These are phyloP conservation scores for Paramecium sonneborni DNA, from an alignment of 73 alveolate genomes.

Conservation along the genomic window DNA sequence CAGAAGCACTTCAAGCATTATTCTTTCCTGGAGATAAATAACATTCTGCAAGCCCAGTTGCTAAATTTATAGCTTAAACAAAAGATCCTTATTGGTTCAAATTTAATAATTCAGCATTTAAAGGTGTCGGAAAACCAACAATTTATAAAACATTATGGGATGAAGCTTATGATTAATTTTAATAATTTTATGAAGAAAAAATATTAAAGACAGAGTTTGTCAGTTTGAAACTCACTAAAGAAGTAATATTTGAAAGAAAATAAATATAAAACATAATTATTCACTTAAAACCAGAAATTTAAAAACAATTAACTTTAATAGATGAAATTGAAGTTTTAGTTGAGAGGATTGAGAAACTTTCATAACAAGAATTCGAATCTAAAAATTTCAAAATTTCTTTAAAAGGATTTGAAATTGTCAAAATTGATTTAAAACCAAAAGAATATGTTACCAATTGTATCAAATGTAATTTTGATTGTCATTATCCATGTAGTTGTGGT, in stretches of 20 bases:
- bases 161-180: not conserved
- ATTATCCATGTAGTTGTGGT: constrained; percentile 27
- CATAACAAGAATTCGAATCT: not conserved
- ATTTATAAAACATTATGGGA: not conserved
- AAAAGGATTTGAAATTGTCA: not conserved
- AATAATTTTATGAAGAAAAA: not conserved
- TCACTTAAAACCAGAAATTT: not conserved
- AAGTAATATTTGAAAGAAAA: not conserved
- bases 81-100: constrained; percentile 51
- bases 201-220: not conserved
- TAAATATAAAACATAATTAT: not conserved
- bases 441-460: constrained; percentile 43
- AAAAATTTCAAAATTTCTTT: not conserved
- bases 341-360: not conserved
- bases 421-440: not conserved
- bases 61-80: not conserved
- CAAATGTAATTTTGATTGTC: constrained; percentile 62
- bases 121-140: not conserved
- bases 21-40: not conserved
- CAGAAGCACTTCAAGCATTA: constrained; percentile 12
- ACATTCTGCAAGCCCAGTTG: not conserved
- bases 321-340: not conserved
- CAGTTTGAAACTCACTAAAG: not conserved
- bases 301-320: not conserved
- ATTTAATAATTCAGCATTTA: constrained; percentile 56